Evolutionary conservation across 2,329 filamentous ascomycete species (phyloP).

Genomic region (Phoma sp.): DNA sequence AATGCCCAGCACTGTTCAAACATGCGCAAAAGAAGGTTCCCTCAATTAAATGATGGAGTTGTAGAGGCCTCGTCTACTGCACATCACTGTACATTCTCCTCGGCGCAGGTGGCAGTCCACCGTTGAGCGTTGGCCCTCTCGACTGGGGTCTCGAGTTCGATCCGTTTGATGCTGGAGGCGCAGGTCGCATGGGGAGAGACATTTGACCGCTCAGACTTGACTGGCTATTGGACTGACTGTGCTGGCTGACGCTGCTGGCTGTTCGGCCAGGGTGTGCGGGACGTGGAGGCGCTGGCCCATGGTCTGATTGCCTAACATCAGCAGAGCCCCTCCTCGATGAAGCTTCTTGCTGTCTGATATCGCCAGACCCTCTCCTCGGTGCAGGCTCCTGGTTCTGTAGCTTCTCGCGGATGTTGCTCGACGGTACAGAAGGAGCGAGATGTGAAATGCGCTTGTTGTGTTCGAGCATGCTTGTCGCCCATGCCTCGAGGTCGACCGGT

Average conservation of each 20-base stretch:
- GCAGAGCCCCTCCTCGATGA: conserved; percentile 35
- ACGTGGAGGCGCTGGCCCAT: conserved; percentile 40
- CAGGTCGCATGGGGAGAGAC: conserved; percentile 57
- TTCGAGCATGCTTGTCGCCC: conserved; percentile 94
- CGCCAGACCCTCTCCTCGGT: conserved; percentile 31
- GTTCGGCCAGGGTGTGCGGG: conserved; percentile 54
- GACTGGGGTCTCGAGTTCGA: conserved; percentile 35
- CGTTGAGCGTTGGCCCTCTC: conserved; percentile 33
- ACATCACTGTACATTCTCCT: conserved; percentile 46
- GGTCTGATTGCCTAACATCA: conserved; percentile 34
- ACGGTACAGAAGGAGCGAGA: conserved; percentile 79
- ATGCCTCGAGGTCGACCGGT: conserved; percentile 89
- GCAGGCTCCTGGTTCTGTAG: conserved; percentile 46
- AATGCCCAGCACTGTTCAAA: conserved; percentile 8
- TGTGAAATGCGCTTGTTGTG: conserved; percentile 95
- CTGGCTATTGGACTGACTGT: conserved; percentile 25
- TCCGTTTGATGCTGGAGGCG: conserved; percentile 43
- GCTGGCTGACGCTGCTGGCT: conserved; percentile 49
- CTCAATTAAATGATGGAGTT: background rate
- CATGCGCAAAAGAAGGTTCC: conserved; percentile 4
- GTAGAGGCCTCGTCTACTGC: conserved; percentile 21
- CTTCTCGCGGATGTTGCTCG: conserved; percentile 58
- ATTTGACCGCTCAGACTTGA: conserved; percentile 35
- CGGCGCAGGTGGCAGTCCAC: conserved; percentile 36
- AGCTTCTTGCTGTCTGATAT: conserved; percentile 37